Evolutionary conservation across 164 flowering plant genomes (phyloP).

Genomic region (Annona cherimola): DNA sequence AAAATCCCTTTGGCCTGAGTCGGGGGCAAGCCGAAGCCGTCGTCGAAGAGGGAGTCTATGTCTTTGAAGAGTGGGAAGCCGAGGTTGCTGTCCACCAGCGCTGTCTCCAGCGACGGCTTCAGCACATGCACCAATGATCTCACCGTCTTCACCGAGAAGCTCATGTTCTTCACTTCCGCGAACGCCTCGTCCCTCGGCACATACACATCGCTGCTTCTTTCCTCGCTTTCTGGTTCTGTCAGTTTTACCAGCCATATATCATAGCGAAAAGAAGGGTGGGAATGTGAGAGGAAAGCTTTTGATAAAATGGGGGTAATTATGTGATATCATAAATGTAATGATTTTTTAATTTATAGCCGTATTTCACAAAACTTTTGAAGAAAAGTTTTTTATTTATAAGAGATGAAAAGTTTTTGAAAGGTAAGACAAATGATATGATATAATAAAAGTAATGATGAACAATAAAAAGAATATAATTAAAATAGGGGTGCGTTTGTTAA

Average conservation of each 20-base stretch:
- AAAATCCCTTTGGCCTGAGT: constrained; percentile 7
- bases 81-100: constrained; percentile 19
- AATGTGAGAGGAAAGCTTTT: too few species aligned
- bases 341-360: too few species aligned
- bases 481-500: too few species aligned
- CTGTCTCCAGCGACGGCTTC: constrained; percentile 34
- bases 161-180: constrained; percentile 42
- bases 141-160: constrained; percentile 43
- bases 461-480: too few species aligned
- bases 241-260: background rate
- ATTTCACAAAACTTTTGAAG: too few species aligned
- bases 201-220: constrained; percentile 31
- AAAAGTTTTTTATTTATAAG: too few species aligned
- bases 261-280: too few species aligned
- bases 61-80: constrained; percentile 43
- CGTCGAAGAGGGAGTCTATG: constrained; percentile 38
- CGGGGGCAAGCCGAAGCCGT: constrained; percentile 29
- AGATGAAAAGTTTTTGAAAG: too few species aligned
- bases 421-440: too few species aligned
- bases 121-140: constrained; percentile 44
- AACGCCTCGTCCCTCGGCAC: constrained; percentile 79
- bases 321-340: too few species aligned
- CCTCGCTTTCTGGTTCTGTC: constrained; percentile 54
- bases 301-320: too few species aligned
- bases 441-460: too few species aligned